Conservation (phyloP, 1,284 basidiomycete species). For the Ceratobasidium sp. region DNA sequence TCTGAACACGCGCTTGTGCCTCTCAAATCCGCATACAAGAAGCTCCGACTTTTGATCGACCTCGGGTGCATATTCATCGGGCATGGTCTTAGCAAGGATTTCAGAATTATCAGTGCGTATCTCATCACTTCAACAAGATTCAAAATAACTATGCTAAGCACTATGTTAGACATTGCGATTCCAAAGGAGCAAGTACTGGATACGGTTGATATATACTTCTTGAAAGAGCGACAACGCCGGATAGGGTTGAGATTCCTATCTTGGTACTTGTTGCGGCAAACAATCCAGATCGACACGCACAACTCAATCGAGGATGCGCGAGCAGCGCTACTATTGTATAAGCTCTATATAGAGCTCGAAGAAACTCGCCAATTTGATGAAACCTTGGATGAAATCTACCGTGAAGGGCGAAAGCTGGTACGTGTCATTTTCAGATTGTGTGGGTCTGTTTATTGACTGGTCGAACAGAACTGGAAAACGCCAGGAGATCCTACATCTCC, state of each 20-base stretch:
- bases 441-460: background rate
- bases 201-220: constrained; percentile 94
- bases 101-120: constrained; percentile 95
- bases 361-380: constrained; percentile 83
- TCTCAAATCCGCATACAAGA: constrained; percentile 97
- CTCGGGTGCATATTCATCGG: constrained; percentile 97
- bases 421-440: constrained; percentile 49
- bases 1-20: constrained; percentile 93
- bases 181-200: constrained; percentile 96
- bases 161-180: constrained; percentile 85
- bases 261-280: constrained; percentile 90
- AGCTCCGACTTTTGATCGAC: constrained; percentile 93
- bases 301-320: constrained; percentile 97
- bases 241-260: constrained; percentile 93
- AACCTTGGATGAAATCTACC: constrained; percentile 85
- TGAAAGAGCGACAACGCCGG: constrained; percentile 82
- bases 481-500: constrained; percentile 47
- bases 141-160: constrained; percentile 4
- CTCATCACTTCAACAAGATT: background rate
- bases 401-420: constrained; percentile 75
- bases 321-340: constrained; percentile 88
- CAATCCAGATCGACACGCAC: constrained; percentile 93
- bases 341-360: constrained; percentile 83
- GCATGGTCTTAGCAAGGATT: constrained; percentile 99
- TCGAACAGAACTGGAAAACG: constrained; percentile 38